Conservation (phyloP, 2,329 filamentous ascomycete species). For the Alternaria sp. region DNA sequence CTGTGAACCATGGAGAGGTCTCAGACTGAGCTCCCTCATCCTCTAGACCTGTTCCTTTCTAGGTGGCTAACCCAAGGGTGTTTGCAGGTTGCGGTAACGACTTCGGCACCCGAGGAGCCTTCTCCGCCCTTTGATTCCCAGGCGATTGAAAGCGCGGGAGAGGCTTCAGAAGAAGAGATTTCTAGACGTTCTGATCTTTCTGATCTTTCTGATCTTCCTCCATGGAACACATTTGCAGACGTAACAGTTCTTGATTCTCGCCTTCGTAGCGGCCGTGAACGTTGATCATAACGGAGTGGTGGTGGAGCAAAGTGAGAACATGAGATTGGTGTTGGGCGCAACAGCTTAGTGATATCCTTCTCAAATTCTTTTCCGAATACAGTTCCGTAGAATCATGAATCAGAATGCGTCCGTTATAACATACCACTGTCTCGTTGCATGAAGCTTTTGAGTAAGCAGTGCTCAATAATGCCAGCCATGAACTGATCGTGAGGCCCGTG, state of each 20-base stretch:
- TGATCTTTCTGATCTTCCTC: not conserved
- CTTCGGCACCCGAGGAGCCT: not conserved
- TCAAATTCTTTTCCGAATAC: not conserved
- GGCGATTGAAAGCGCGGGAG: not conserved
- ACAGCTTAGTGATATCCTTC: conserved; percentile 6
- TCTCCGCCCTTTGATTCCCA: not conserved
- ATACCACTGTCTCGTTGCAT: not conserved
- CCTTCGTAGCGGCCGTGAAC: not conserved
- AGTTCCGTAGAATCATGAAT: not conserved
- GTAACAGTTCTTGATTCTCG: too few species aligned
- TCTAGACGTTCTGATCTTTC: not conserved
- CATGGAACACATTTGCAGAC: not conserved
- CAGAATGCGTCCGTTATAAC: not conserved
- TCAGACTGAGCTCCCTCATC: conserved; percentile 37
- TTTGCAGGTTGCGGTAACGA: not conserved
- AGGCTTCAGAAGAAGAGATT: not conserved
- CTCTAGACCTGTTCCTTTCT: not conserved
- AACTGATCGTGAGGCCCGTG: not conserved
- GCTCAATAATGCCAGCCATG: not conserved
- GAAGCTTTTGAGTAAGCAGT: not conserved
- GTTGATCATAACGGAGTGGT: not conserved
- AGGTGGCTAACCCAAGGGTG: not conserved
- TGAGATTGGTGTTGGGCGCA: not conserved
- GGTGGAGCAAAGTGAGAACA: not conserved
- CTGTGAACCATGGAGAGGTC: conserved; percentile 47